Evolutionary conservation across 768 basidiomycete species (phyloP).

Genomic region (Fomitopsis serialis): DNA sequence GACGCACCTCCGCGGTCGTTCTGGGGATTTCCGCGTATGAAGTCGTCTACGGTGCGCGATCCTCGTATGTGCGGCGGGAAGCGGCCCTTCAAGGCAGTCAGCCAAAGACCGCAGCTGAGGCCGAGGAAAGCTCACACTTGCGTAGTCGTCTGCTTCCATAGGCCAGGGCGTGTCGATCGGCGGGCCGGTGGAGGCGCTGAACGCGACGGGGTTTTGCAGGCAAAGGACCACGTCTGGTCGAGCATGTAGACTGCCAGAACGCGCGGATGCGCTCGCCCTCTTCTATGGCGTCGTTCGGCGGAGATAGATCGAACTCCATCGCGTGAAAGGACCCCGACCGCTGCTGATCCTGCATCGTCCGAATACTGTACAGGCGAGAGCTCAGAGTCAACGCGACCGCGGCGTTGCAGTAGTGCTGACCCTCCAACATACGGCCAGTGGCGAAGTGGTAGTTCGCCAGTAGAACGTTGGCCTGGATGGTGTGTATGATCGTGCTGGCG

Average conservation of each 20-base stretch:
- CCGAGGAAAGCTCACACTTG: constrained; percentile 10
- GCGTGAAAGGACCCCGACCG: neutral
- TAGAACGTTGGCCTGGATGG: constrained; percentile 28
- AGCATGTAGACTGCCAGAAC: constrained; percentile 23
- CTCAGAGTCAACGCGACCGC: constrained; percentile 25
- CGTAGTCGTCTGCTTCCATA: constrained; percentile 15
- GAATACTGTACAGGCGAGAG: constrained; percentile 24
- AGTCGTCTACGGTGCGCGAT: constrained; percentile 7
- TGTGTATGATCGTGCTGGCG: constrained; percentile 31
- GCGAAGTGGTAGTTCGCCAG: constrained; percentile 26
- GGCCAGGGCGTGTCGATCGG: constrained; percentile 23
- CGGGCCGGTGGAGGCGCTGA: constrained; percentile 2
- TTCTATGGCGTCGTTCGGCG: constrained; percentile 12
- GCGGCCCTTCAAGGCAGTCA: constrained; percentile 4
- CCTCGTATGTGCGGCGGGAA: neutral
- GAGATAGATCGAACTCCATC: constrained; percentile 1
- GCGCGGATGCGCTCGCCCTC: constrained; percentile 21
- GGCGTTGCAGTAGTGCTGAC: constrained; percentile 24
- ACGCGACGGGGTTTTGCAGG: constrained; percentile 13
- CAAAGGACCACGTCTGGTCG: constrained; percentile 20
- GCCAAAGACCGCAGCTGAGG: neutral
- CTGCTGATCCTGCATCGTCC: constrained; percentile 4
- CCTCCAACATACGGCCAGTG: constrained; percentile 24
- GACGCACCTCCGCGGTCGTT: constrained; percentile 11
- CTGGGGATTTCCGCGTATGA: constrained; percentile 2